phyloP scores from a whole-genome alignment of 2,329 filamentous ascomycete species.

The Pyrenophora tritici-repentis region DNA sequence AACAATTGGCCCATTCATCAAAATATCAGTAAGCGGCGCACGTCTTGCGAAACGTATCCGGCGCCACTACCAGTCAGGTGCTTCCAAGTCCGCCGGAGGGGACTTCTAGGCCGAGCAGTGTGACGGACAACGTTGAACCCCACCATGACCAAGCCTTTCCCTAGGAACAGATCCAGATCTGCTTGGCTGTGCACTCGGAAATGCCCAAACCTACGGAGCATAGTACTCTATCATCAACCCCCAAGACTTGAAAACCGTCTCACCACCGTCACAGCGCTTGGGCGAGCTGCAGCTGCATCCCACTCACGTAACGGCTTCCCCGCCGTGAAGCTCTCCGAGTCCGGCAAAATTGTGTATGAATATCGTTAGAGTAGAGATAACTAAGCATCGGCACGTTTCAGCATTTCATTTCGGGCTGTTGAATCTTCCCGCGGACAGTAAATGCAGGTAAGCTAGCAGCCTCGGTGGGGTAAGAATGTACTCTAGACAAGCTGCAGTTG shows the following conservation, averaged over 20 bases:
- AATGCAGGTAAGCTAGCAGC: constrained; percentile 17
- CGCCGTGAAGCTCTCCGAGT: constrained; percentile 29
- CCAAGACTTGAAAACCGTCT: constrained; percentile 16
- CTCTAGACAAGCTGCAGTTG: too few species aligned
- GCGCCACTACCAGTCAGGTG: constrained; percentile 23
- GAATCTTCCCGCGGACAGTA: constrained; percentile 23
- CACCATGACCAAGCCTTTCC: constrained; percentile 22
- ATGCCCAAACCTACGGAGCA: too few species aligned
- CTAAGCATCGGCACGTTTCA: constrained; percentile 22
- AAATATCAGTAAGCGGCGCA: constrained; percentile 43
- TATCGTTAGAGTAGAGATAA: constrained; percentile 21
- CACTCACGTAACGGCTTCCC: constrained; percentile 20
- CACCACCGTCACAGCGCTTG: constrained; percentile 24
- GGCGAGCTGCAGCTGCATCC: constrained; percentile 1
- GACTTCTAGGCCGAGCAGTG: constrained; percentile 28
- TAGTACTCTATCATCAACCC: neutral
- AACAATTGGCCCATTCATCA: constrained; percentile 32
- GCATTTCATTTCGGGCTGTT: constrained; percentile 12
- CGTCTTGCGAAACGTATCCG: constrained; percentile 43
- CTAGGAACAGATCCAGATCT: neutral
- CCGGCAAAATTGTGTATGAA: constrained; percentile 18
- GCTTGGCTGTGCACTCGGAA: neutral
- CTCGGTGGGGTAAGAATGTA: constrained; percentile 14
- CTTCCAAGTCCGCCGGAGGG: constrained; percentile 31
- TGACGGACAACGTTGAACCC: constrained; percentile 25